Base-by-base conservation (phyloP, 1,284 basidiomycete genomes). In the Ustilago xerochloae region DNA sequence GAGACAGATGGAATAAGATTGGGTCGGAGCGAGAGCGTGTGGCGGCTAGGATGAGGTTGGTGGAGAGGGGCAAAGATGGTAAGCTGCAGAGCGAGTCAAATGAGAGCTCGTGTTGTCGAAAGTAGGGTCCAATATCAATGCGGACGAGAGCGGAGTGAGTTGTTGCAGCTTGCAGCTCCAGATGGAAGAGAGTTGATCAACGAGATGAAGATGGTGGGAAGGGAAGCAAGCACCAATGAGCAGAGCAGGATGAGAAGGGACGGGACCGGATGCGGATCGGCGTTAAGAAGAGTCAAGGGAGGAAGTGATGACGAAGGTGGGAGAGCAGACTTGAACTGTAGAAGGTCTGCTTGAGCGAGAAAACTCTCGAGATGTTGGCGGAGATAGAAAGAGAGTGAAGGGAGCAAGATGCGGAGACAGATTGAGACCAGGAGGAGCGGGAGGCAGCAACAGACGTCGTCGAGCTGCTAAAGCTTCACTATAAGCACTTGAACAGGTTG, bases 211-310 rank as follows among this genome's bases (percentile, higher is more conserved):
- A 26, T 9, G 49, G 20, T 20, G 28, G 28, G 20, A 20, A 33
- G 38, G 16, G 26, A 29, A 38, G 26, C 20, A 41, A 48, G 24
- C 9, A 24, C 38, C 38, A 43, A 18, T 24, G 47, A 41, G 24
- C 36, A 30, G 35, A 54, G 36, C 33, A 13, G 16, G 28, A 48
- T 48, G 43, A 66, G 52, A 15, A 7, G 43, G 29, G 36, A 46
- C 16, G 22, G 58, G 30, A 54, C 60, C 61, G 60, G 60, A 69
- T 63, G 66, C 60, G 60, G 66, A 56, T 46, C 28, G 39, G 50
- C 28, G 30, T 35, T 35, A 57, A 50, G 33, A 15, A 24, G n/a
- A n/a, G n/a, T n/a, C n/a, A n/a, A n/a, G 8, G 16, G 20, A 29
- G 30, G 45, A 50, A 15, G 29, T 26, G 20, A 45, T 45, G 38